Evolutionary conservation across 441 rosid species (phyloP), one percentile per base, ranked within the genome.

Genomic region (Croton setiger): DNA sequence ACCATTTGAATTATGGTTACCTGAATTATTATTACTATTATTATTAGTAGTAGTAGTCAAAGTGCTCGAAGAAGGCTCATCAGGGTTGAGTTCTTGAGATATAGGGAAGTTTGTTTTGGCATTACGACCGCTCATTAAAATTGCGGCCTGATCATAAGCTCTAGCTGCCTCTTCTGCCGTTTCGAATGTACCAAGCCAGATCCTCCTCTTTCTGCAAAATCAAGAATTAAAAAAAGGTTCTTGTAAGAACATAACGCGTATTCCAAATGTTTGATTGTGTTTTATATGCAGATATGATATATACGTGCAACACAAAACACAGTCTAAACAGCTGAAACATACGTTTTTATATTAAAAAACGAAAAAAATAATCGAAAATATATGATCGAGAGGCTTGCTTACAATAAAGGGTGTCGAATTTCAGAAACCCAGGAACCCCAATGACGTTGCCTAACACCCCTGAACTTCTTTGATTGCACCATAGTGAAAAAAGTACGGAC

Each of bases 171-270:
- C 90, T 76, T 89, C 96, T 0, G 93, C 93, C 1, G 96, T 85
- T 77, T 87, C 88, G 70, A 89, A 91, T 52, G 97, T 91, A 10
- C 97, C 97, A 4, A 91, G 81, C 97, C 97, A 91, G 4, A 91
- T 89, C 71, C 97, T 87, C 62, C 87, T 84, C 67, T 91, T 89
- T 83, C 97, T 91, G 73, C 17, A 14, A 48, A 14, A 15, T 17
- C n/a, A 48, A 48, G n/a, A 48, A 48, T 13, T 17, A 48, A 48
- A 13, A n/a, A 47, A 48, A 48, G 7, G 17, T 15, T 48, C 5
- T 1, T 15, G 14, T 48, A 1, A 0, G 5, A 7, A 18, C 20
- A 7, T 2, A 10, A 1, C 31, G 31, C 31, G 2, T 27, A 27
- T 27, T 27, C 2, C 31, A 27, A 1, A 1, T 27, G 31, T 27